Conservation (phyloP, 257 asterid genomes). For the Coffea canephora region DNA sequence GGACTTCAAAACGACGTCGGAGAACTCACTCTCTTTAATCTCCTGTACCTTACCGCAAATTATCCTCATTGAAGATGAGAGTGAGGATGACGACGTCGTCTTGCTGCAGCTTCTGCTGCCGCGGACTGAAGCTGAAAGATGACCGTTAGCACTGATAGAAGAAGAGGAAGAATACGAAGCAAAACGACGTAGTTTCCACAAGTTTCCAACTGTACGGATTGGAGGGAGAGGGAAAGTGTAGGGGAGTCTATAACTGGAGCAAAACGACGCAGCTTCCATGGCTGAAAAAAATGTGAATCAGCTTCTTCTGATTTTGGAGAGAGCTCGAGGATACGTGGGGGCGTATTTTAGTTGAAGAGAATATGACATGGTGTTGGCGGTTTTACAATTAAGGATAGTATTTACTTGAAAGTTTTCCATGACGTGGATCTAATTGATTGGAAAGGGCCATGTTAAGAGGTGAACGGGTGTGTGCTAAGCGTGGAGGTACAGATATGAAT, state of each 20-base stretch:
- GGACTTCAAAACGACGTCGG: slow-evolving; percentile 71
- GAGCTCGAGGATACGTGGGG: no score
- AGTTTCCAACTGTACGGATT: not conserved
- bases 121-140: not conserved
- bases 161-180: not conserved
- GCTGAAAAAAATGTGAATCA: not conserved
- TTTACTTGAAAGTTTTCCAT: no score
- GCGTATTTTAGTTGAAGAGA: no score
- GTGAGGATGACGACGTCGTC: not conserved
- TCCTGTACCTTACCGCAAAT: slow-evolving; percentile 49
- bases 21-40: slow-evolving; percentile 48
- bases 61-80: slow-evolving; percentile 13
- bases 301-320: no score
- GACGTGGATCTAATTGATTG: no score
- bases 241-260: not conserved
- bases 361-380: no score
- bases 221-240: not conserved
- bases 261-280: slow-evolving; percentile 12
- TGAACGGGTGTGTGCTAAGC: no score
- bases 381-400: no score
- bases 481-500: no score
- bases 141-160: not conserved
- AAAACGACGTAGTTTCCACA: not conserved
- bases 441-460: no score
- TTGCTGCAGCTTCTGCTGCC: slow-evolving; percentile 1